These are phyloP conservation scores for Coemansia sp. DNA, from an alignment of 192 early-diverging fungal species.

Conservation along the genomic window DNA sequence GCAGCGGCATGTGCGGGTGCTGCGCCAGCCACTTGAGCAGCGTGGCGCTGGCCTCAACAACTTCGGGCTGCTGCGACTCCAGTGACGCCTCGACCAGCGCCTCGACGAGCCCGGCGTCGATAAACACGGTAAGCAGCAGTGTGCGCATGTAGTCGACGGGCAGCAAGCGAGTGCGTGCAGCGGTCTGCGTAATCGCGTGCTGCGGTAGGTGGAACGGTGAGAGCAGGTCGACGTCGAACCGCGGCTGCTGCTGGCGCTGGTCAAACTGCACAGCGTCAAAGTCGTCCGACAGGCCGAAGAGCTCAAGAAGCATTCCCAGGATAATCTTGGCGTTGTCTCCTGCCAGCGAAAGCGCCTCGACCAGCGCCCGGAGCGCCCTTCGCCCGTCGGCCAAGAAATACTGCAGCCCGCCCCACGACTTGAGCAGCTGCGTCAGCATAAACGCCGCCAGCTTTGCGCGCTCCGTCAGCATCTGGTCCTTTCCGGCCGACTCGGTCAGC, in stretches of 20 bases:
- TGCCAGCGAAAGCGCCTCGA: slow-evolving; percentile 37
- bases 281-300: slow-evolving; percentile 49
- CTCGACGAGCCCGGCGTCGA: slow-evolving; percentile 54
- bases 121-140: slow-evolving; percentile 47
- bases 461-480: slow-evolving; percentile 40
- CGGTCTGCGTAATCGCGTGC: slow-evolving; percentile 30
- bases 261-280: slow-evolving; percentile 51
- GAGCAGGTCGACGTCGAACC: slow-evolving; percentile 47
- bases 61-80: slow-evolving; percentile 28
- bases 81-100: slow-evolving; percentile 35
- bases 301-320: slow-evolving; percentile 51
- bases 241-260: slow-evolving; percentile 26
- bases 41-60: slow-evolving; percentile 46
- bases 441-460: slow-evolving; percentile 45
- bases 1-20: slow-evolving; percentile 48
- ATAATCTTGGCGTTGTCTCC: slow-evolving; percentile 42
- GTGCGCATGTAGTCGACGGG: slow-evolving; percentile 51
- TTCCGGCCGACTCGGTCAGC: slow-evolving; percentile 41
- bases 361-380: slow-evolving; percentile 25
- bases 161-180: slow-evolving; percentile 34
- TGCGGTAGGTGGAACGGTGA: slow-evolving; percentile 38
- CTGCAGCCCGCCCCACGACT: slow-evolving; percentile 55
- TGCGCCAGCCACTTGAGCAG: slow-evolving; percentile 52
- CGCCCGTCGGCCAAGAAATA: slow-evolving; percentile 49
- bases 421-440: slow-evolving; percentile 51